Conservation (phyloP, 495 filamentous ascomycete genomes). For the Trichoderma erinaceum region DNA sequence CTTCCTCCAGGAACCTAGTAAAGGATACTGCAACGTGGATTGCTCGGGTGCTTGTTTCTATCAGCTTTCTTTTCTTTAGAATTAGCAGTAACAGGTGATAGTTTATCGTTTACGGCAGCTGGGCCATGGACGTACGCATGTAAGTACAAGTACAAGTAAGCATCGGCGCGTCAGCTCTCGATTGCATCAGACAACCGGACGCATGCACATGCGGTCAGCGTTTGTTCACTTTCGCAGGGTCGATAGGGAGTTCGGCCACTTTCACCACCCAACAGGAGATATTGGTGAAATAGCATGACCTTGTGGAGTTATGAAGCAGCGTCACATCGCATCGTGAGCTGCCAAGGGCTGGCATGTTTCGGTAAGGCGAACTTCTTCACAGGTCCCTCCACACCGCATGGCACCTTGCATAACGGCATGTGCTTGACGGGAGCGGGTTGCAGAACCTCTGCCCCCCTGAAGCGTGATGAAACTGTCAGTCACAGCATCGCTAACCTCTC, state of each 20-base stretch:
- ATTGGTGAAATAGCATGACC: not conserved
- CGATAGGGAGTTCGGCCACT: not conserved
- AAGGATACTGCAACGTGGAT: not conserved
- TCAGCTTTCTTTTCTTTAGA: not conserved
- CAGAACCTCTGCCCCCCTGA: not conserved
- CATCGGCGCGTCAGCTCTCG: conserved; percentile 12
- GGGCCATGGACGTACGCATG: not conserved
- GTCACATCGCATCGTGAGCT: not conserved
- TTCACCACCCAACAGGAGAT: not conserved
- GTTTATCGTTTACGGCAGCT: not conserved
- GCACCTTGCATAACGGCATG: not conserved
- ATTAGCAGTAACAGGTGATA: too few relatives aligned
- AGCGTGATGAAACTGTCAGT: not conserved
- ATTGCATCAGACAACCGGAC: not conserved
- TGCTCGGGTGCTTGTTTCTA: not conserved
- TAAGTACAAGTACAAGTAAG: not conserved
- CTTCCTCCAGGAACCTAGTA: not conserved
- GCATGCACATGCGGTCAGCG: conserved; percentile 12
- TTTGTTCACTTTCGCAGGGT: not conserved
- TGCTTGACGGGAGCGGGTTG: not conserved
- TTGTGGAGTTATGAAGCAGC: not conserved
- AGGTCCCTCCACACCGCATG: not conserved
- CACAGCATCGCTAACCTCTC: not conserved
- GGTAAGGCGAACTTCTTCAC: not conserved
- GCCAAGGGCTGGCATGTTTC: not conserved